phyloP scores from a whole-genome alignment of 352 stramenopile species.

The Nothophytophthora sp. region DNA sequence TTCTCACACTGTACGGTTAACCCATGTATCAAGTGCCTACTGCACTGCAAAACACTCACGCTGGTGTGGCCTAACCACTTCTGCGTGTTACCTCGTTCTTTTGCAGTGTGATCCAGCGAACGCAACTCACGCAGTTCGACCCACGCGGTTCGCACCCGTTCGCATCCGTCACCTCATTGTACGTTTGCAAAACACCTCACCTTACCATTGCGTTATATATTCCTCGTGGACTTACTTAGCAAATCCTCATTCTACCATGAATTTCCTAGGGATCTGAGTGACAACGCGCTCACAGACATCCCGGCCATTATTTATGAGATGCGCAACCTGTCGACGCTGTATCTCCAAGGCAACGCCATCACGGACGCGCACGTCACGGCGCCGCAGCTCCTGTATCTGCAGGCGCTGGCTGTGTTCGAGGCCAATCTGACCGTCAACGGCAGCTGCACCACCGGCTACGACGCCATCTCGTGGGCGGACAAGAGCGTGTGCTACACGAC shows the following conservation, averaged over 20 bases:
- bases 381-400: conserved; percentile 55
- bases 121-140: conserved; percentile 63
- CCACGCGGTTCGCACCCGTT: conserved; percentile 46
- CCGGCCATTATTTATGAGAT: conserved; percentile 72
- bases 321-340: conserved; percentile 48
- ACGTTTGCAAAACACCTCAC: no score
- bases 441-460: conserved; percentile 47
- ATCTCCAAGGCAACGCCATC: conserved; percentile 60
- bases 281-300: conserved; percentile 68
- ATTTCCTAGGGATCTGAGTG: conserved; percentile 51
- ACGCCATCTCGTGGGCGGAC: conserved; percentile 44
- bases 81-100: not conserved
- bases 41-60: not conserved
- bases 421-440: conserved; percentile 38
- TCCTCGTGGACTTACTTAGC: not conserved
- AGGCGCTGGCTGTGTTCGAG: conserved; percentile 48
- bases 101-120: conserved; percentile 60
- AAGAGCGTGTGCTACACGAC: conserved; percentile 52
- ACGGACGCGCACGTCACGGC: conserved; percentile 50
- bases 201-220: conserved; percentile 4
- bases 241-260: conserved; percentile 1
- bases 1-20: conserved; percentile 53
- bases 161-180: conserved; percentile 53
- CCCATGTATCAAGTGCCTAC: no score
- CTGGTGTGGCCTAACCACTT: not conserved